phyloP scores from a whole-genome alignment of 2,329 filamentous ascomycete species.

The Sarocladium brachiariae region DNA sequence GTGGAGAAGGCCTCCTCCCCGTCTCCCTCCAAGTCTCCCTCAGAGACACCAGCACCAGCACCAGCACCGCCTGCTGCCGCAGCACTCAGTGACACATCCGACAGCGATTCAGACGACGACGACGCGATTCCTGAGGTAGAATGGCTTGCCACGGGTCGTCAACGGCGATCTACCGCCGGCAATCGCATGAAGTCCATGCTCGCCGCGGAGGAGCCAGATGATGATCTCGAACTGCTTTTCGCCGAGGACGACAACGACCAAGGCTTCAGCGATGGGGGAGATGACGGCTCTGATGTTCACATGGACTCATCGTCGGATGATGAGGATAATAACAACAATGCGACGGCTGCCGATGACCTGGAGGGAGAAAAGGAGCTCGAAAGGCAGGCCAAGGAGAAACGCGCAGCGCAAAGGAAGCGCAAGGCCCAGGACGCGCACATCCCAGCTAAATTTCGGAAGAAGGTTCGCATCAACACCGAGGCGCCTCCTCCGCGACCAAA shows the following conservation, averaged over 20 bases:
- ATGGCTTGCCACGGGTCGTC: constrained; percentile 67
- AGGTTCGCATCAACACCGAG: constrained; percentile 55
- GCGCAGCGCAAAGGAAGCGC: constrained; percentile 64
- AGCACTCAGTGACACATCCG: constrained; percentile 21
- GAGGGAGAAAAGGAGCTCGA: constrained; percentile 85
- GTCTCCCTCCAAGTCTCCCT: constrained; percentile 4
- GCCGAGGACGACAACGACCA: constrained; percentile 64
- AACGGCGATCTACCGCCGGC: constrained; percentile 73
- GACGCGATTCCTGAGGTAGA: constrained; percentile 38
- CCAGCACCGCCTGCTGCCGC: neutral
- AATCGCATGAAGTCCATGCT: constrained; percentile 76
- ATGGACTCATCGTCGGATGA: constrained; percentile 83
- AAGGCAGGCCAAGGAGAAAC: constrained; percentile 64
- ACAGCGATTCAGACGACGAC: constrained; percentile 24
- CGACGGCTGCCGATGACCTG: constrained; percentile 51
- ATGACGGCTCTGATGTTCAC: constrained; percentile 66
- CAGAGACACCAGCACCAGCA: neutral
- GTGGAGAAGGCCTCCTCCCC: neutral
- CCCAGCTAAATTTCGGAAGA: constrained; percentile 64
- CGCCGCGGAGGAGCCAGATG: constrained; percentile 63
- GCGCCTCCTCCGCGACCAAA: constrained; percentile 43
- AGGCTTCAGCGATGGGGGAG: constrained; percentile 63
- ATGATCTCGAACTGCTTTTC: constrained; percentile 67
- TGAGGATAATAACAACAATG: constrained; percentile 61
- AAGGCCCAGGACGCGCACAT: constrained; percentile 67